A percentile compares a stretch with the other conserved stretches of the same genome.
These are phyloP conservation scores for Microcera coccophila DNA, from an alignment of 2,329 filamentous ascomycete species.

Conservation along the genomic window DNA sequence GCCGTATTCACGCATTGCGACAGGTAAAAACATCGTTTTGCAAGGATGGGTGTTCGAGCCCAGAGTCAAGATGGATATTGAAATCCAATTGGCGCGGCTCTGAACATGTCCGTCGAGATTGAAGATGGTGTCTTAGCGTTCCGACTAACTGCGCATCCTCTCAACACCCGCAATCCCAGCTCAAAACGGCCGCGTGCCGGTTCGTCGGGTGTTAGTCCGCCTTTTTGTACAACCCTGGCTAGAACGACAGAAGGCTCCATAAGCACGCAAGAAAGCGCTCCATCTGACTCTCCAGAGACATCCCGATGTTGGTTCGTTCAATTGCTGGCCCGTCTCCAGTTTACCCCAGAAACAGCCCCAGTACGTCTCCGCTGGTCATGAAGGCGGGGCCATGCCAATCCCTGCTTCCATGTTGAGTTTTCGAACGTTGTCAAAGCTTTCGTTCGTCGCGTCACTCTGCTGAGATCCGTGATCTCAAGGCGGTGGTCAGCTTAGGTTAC, in stretches of 20 bases:
- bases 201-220: conserved; percentile 2
- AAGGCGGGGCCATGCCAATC: not conserved
- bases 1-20: conserved; percentile 1
- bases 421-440: not conserved
- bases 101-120: not conserved
- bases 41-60: not conserved
- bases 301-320: not conserved
- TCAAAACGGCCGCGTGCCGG: not conserved
- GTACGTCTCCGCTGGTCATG: not conserved
- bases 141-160: not conserved
- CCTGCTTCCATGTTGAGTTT: not conserved
- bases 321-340: not conserved
- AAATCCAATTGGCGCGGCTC: conserved; percentile 10
- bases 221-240: not conserved
- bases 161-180: not conserved
- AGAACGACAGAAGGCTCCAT: conserved; percentile 1
- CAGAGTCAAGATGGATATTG: not conserved
- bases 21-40: not conserved
- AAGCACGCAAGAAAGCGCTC: conserved; percentile 8
- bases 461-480: not conserved
- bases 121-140: not conserved
- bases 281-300: not conserved
- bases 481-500: not conserved
- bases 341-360: conserved; percentile 1
- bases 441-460: not conserved